A percentile compares a stretch with the other conserved stretches of the same genome.
These are phyloP conservation scores for Fusarium keratoplasticum DNA, from an alignment of 2,329 filamentous ascomycete genomes.

Conservation along the genomic window DNA sequence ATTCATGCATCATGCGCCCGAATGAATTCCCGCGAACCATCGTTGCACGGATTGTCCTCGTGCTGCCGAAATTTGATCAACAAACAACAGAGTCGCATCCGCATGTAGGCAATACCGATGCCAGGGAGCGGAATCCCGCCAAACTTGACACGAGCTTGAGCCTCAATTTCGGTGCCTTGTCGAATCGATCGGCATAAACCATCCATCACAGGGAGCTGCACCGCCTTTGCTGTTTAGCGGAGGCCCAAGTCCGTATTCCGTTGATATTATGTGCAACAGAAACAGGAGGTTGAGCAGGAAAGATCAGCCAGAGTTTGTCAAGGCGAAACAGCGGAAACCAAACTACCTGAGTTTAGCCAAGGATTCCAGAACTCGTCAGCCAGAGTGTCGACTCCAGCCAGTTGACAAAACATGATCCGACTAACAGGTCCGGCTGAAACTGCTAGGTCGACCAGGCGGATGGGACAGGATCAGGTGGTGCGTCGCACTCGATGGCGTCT, in stretches of 20 bases:
- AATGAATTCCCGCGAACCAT: background rate
- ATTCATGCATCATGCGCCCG: background rate
- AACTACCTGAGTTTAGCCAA: constrained; percentile 31
- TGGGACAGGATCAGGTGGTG: constrained; percentile 13
- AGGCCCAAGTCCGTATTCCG: background rate
- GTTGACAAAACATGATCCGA: constrained; percentile 28
- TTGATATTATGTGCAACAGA: background rate
- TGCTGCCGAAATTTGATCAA: background rate
- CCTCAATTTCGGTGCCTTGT: background rate
- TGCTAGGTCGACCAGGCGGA: constrained; percentile 6
- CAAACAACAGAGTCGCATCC: background rate
- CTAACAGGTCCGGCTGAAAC: background rate
- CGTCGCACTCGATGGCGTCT: background rate
- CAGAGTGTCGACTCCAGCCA: background rate
- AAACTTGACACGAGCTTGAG: background rate
- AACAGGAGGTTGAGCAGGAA: background rate
- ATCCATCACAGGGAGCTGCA: background rate
- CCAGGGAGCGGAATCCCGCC: background rate
- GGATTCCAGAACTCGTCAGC: constrained; percentile 11
- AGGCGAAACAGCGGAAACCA: constrained; percentile 22
- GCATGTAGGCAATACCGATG: background rate
- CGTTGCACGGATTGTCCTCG: background rate
- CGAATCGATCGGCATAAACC: background rate
- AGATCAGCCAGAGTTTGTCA: background rate
- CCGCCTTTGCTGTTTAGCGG: background rate